Conservation (phyloP, 768 basidiomycete species). For the Gloeophyllum trabeum region DNA sequence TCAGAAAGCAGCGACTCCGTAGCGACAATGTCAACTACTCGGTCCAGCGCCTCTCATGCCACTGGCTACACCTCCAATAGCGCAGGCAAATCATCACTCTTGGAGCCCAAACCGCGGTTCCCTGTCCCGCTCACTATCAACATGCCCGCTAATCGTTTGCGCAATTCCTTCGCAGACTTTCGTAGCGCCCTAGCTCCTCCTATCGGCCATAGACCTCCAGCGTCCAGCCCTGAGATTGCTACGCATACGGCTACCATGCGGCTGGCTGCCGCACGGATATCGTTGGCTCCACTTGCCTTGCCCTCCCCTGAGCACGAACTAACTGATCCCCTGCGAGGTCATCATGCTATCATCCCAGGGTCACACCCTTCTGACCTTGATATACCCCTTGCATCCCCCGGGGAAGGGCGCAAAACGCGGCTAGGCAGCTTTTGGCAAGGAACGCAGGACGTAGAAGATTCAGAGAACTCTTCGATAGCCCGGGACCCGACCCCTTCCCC, state of each 20-base stretch:
- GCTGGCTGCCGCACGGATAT: constrained; percentile 73
- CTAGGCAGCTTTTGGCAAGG: constrained; percentile 71
- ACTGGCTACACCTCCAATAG: no score
- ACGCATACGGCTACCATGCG: constrained; percentile 75
- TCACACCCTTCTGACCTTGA: constrained; percentile 29
- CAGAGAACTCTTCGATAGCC: constrained; percentile 12
- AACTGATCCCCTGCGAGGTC: constrained; percentile 79
- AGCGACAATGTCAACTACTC: not conserved
- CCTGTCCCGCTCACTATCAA: constrained; percentile 7
- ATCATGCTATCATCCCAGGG: constrained; percentile 55
- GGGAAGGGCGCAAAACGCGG: constrained; percentile 41
- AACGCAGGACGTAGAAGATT: constrained; percentile 51
- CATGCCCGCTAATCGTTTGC: constrained; percentile 26
- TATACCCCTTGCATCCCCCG: constrained; percentile 19
- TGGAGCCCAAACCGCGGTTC: not conserved
- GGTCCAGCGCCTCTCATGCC: not conserved
- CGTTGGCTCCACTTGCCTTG: constrained; percentile 77
- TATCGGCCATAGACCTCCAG: constrained; percentile 4
- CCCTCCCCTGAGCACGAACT: constrained; percentile 90
- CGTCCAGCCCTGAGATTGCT: constrained; percentile 38
- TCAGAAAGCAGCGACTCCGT: not conserved
- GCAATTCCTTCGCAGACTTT: constrained; percentile 25
- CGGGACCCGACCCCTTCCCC: constrained; percentile 16
- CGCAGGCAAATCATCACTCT: no score
- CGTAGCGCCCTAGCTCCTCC: constrained; percentile 1